Evolutionary conservation across 768 basidiomycete species (phyloP).

Genomic region (Crassisporium funariophilum): DNA sequence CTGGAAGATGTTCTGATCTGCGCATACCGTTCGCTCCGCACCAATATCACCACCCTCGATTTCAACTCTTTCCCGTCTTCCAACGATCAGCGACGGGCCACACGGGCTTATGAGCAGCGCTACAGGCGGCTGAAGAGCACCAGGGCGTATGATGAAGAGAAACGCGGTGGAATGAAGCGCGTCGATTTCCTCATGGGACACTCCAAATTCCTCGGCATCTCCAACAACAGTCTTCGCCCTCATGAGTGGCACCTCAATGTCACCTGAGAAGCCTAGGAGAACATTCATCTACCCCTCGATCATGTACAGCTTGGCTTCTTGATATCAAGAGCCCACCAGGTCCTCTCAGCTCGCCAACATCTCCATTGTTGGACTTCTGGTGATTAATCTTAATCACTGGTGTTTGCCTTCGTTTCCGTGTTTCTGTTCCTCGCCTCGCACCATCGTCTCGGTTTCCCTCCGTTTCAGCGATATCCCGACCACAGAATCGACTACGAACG

Average conservation of each 20-base stretch:
- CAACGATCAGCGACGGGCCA: conserved; percentile 38
- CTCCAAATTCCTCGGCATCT: conserved; percentile 48
- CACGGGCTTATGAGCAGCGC: conserved; percentile 48
- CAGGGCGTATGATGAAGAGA: conserved; percentile 45
- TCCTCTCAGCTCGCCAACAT: too few species aligned
- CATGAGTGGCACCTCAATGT: conserved; percentile 11
- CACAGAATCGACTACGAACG: too few species aligned
- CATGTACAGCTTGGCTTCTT: too few species aligned
- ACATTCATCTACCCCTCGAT: too few species aligned
- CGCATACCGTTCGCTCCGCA: conserved; percentile 22
- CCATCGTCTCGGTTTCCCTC: too few species aligned
- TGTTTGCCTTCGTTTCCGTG: too few species aligned
- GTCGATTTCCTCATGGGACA: conserved; percentile 58
- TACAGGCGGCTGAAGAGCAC: conserved; percentile 39
- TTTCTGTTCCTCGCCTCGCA: too few species aligned
- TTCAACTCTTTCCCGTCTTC: conserved; percentile 39
- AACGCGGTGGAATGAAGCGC: conserved; percentile 52
- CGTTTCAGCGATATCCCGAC: too few species aligned
- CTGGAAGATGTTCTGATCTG: conserved; percentile 39
- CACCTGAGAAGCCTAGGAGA: too few species aligned
- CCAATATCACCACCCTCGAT: conserved; percentile 42
- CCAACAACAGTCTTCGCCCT: conserved; percentile 13
- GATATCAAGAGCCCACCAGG: too few species aligned
- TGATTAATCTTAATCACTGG: too few species aligned
- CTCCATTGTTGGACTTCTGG: too few species aligned